phyloP scores from a whole-genome alignment of 805 yeast species.

The Saccharomycopsis fermentans region DNA sequence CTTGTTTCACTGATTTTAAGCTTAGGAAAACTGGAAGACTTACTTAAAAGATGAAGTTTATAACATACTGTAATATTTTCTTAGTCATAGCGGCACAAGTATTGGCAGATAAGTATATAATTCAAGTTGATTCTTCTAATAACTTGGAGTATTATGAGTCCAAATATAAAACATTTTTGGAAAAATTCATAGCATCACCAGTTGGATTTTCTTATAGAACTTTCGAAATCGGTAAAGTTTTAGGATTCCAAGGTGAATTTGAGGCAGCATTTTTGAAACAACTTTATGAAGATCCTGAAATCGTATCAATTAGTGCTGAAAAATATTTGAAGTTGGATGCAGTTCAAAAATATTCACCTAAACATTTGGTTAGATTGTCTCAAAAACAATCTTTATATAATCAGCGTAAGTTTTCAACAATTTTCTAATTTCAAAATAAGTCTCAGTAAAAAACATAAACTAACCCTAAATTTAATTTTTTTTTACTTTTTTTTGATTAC shows the following conservation, averaged over 20 bases:
- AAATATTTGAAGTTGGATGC: slow-evolving; percentile 6
- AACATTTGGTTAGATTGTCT: slow-evolving; percentile 33
- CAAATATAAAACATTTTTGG: background rate
- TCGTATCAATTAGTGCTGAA: slow-evolving; percentile 6
- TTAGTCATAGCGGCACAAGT: background rate
- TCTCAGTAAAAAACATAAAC: background rate
- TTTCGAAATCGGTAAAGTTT: slow-evolving; percentile 6
- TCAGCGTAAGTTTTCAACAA: slow-evolving; percentile 17
- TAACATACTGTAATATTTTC: background rate
- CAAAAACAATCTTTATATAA: slow-evolving; percentile 24
- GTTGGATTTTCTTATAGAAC: background rate
- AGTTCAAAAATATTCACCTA: slow-evolving; percentile 32
- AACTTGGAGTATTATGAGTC: background rate
- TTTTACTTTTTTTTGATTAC: background rate
- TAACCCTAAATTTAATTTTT: too few relatives aligned
- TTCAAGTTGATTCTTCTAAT: slow-evolving; percentile 7
- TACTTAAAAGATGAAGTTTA: background rate
- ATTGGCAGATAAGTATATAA: background rate
- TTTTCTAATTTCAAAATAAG: background rate
- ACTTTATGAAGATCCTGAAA: slow-evolving; percentile 1
- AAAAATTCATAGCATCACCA: background rate
- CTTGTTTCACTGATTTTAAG: too few relatives aligned
- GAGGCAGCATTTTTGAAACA: background rate
- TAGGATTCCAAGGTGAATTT: slow-evolving; percentile 13
- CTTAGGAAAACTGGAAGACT: too few relatives aligned